Evolutionary conservation across 2,329 filamentous ascomycete genomes (phyloP).

Genomic region (Zasmidium cellare): DNA sequence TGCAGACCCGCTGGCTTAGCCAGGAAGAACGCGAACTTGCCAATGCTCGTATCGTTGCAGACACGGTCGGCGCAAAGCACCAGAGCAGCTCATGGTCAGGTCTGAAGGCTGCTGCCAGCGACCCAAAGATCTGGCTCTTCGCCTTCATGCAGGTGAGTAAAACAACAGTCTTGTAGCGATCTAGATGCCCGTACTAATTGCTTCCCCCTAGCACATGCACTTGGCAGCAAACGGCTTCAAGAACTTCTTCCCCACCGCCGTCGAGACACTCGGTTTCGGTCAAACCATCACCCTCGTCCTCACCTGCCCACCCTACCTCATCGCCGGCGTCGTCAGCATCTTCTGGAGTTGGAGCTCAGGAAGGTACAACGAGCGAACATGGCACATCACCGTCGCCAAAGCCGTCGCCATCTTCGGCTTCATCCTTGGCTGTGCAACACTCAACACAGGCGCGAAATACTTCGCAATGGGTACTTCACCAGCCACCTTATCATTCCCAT

Average conservation of each 20-base stretch:
- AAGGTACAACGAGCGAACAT: slow-evolving; percentile 41
- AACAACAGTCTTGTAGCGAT: too few relatives aligned
- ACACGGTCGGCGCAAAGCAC: slow-evolving; percentile 51
- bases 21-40: slow-evolving; percentile 47
- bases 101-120: slow-evolving; percentile 50
- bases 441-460: slow-evolving; percentile 38
- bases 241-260: slow-evolving; percentile 48
- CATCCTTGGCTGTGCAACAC: slow-evolving; percentile 36
- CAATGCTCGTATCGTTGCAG: slow-evolving; percentile 50
- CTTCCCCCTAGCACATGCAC: slow-evolving; percentile 59
- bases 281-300: slow-evolving; percentile 52
- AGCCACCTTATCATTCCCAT: neutral
- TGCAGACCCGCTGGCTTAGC: slow-evolving; percentile 45
- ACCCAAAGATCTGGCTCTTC: slow-evolving; percentile 56
- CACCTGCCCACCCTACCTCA: slow-evolving; percentile 42
- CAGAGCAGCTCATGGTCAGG: slow-evolving; percentile 49
- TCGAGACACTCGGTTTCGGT: slow-evolving; percentile 52
- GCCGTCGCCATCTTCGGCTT: slow-evolving; percentile 40
- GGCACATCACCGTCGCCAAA: slow-evolving; percentile 41
- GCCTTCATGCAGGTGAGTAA: slow-evolving; percentile 47
- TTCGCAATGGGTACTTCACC: slow-evolving; percentile 26
- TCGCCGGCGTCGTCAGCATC: slow-evolving; percentile 34
- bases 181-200: slow-evolving; percentile 29
- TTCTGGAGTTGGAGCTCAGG: slow-evolving; percentile 37
- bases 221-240: slow-evolving; percentile 55